Evolutionary conservation across 495 filamentous ascomycete genomes (phyloP), one percentile per base, ranked within the genome.

Genomic region (Penicillium arizonense): DNA sequence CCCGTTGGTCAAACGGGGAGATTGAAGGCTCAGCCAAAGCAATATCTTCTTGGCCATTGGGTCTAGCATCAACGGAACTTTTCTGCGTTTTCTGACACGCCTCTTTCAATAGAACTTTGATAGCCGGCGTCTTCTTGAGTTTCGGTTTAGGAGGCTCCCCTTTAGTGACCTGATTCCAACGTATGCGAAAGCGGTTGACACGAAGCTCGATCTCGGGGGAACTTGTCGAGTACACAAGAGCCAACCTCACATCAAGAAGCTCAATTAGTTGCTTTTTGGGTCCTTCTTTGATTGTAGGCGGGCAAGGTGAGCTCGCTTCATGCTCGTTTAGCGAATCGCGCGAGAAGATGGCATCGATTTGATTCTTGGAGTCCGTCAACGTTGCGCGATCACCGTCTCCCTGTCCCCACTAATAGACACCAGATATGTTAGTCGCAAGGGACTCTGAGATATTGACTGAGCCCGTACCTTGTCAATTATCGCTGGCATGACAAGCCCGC

Each of bases 301-400:
- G 36, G 14, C 54, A 41, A 4, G 59, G 51, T 9, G 38, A 44
- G 26, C 43, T 26, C 12, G 32, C 30, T 36, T 56, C 20, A 44
- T 66, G 59, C 14, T 55, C n/a, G 47, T 63, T 43, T 11, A 62
- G 23, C 13, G 60, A 62, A 20, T 64, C 56, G 32, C 35, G 44
- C 21, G 66, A 50, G 38, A 80, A 54, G 14, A 61, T 66, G 9
- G 68, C 72, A 20, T 73, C 63, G 9, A 80, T 68, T 34, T 71
- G 68, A 23, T 68, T 69, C 3, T 60, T 41, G 8, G 65, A 58
- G 50, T 80, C 77, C 20, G 70, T 75, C 44, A 80, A 50, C 7
- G 54, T 65, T 13, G 62, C 58, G 20, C 51, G 14, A 42, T 53
- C 34, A 13, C 33, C 24, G 18, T 66, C 33, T 24, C 50, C 47